Conservation (phyloP, 148 eudicot species). For the Rhododendron mucronatum region DNA sequence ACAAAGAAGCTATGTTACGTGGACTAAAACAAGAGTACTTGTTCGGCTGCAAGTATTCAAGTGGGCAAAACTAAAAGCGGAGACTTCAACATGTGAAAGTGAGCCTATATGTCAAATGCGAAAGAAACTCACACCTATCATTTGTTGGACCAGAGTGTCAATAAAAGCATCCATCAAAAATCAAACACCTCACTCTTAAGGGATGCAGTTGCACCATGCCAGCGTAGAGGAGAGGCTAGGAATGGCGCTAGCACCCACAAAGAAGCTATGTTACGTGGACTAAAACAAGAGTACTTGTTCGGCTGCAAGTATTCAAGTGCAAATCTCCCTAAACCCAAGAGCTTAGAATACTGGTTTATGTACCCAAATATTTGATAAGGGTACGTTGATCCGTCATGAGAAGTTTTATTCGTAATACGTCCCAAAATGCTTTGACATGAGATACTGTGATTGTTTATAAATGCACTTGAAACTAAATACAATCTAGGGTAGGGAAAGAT, state of each 20-base stretch:
- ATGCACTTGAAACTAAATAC: background rate
- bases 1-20: background rate
- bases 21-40: background rate
- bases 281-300: background rate
- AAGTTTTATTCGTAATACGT: too few relatives aligned
- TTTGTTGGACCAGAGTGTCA: background rate
- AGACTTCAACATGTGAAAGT: background rate
- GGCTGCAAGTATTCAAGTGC: background rate
- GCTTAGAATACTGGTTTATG: background rate
- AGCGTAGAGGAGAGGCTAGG: background rate
- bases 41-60: background rate
- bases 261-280: background rate
- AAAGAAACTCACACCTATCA: background rate
- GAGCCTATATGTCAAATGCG: background rate
- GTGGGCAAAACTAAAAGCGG: background rate
- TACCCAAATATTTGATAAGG: background rate
- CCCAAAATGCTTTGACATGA: background rate
- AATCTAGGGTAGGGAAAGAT: too few relatives aligned
- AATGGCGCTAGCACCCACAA: background rate
- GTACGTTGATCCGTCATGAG: background rate
- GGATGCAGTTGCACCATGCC: background rate
- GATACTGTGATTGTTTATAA: background rate
- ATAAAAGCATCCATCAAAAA: background rate
- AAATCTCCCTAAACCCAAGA: background rate
- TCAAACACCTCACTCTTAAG: background rate